phyloP scores from a whole-genome alignment of 2,329 filamentous ascomycete genomes.

The Sphaerulina populicola region DNA sequence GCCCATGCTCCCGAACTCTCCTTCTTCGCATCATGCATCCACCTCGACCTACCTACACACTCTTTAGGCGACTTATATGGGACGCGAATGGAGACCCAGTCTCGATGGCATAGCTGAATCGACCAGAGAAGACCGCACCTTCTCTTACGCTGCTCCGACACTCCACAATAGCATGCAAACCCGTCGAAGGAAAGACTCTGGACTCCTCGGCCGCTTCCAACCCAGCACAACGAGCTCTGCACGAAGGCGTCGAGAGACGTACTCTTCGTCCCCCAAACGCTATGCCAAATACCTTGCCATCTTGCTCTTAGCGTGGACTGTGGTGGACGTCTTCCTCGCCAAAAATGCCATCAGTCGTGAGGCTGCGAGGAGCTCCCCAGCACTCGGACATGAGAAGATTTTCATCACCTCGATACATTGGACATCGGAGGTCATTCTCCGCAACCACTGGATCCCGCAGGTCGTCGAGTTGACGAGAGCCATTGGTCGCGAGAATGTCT shows the following conservation, averaged over 20 bases:
- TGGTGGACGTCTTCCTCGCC: conserved; percentile 20
- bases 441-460: conserved; percentile 54
- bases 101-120: conserved; percentile 10
- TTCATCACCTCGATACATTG: conserved; percentile 64
- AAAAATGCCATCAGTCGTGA: conserved; percentile 16
- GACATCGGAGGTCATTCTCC: conserved; percentile 55
- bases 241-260: conserved; percentile 3
- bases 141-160: conserved; percentile 3
- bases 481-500: conserved; percentile 57
- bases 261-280: conserved; percentile 3
- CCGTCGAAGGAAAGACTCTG: conserved; percentile 4
- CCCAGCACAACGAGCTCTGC: background rate
- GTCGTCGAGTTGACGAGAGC: conserved; percentile 50
- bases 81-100: conserved; percentile 5
- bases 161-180: conserved; percentile 5
- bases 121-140: conserved; percentile 7
- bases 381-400: conserved; percentile 35
- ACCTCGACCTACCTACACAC: too few relatives aligned
- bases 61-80: background rate
- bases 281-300: conserved; percentile 12
- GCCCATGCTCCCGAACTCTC: too few relatives aligned
- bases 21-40: too few relatives aligned
- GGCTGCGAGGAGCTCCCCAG: conserved; percentile 9
- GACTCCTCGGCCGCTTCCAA: conserved; percentile 4
- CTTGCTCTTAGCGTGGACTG: conserved; percentile 18